Conservation (phyloP, 2,329 filamentous ascomycete species). For the Sarocladium kiliense region DNA sequence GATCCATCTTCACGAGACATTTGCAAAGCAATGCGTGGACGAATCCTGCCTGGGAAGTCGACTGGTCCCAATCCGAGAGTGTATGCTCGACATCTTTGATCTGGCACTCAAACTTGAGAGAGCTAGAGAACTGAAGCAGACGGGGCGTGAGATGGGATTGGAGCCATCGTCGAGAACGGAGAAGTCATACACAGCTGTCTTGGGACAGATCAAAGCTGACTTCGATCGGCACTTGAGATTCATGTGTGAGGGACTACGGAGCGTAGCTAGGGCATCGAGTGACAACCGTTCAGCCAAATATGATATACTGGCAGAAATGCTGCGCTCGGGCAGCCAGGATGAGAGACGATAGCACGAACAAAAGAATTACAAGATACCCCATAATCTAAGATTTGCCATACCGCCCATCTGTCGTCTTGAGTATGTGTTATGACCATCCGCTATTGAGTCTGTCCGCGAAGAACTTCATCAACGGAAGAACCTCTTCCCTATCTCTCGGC, state of each 20-base stretch:
- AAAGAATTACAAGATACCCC: constrained; percentile 20
- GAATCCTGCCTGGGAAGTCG: constrained; percentile 66
- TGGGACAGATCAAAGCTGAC: constrained; percentile 54
- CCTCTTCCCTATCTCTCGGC: constrained; percentile 79
- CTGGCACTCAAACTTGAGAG: constrained; percentile 65
- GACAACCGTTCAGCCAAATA: constrained; percentile 58
- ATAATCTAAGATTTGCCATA: neutral
- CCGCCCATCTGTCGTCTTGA: neutral
- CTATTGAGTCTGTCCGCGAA: constrained; percentile 57
- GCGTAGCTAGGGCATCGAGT: constrained; percentile 68
- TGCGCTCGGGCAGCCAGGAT: constrained; percentile 48
- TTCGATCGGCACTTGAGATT: constrained; percentile 66
- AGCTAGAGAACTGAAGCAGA: constrained; percentile 31
- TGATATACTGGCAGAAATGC: constrained; percentile 76
- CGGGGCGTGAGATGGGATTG: constrained; percentile 21
- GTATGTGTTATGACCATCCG: constrained; percentile 14
- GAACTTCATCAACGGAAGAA: constrained; percentile 85
- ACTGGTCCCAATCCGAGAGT: constrained; percentile 64
- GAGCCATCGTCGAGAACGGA: constrained; percentile 29
- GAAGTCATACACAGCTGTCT: constrained; percentile 41
- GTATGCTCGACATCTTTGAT: constrained; percentile 72
- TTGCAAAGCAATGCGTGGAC: constrained; percentile 56
- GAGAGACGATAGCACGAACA: constrained; percentile 13
- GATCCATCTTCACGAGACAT: constrained; percentile 63
- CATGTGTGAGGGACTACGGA: constrained; percentile 65